These are phyloP conservation scores for Podospora pseudocomata DNA, from an alignment of 495 filamentous ascomycete genomes.

Conservation along the genomic window DNA sequence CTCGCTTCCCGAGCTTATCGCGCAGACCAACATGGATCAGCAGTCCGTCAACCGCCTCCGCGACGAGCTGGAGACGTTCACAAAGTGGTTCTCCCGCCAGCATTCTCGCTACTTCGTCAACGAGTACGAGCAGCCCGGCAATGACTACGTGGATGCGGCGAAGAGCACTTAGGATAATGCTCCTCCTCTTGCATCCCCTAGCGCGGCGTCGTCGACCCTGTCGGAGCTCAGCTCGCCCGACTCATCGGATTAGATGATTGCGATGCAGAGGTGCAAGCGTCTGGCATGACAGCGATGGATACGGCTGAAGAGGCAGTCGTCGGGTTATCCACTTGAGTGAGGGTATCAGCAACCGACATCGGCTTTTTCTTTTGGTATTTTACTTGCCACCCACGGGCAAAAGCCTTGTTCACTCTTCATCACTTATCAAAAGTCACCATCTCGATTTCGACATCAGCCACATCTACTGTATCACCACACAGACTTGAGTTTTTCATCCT, in stretches of 20 bases:
- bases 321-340: neutral
- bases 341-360: neutral
- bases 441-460: neutral
- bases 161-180: neutral
- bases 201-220: neutral
- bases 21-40: constrained; percentile 95
- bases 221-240: neutral
- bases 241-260: neutral
- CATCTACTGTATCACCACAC: neutral
- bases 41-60: constrained; percentile 82
- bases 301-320: neutral
- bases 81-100: constrained; percentile 73
- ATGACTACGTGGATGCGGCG: constrained; percentile 47
- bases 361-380: neutral
- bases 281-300: neutral
- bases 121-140: constrained; percentile 63
- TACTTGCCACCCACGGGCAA: neutral
- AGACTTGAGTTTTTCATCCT: neutral
- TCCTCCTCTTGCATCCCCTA: neutral
- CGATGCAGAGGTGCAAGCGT: neutral
- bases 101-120: constrained; percentile 68
- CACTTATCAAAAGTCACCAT: neutral
- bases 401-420: neutral
- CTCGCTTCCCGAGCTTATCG: constrained; percentile 85
- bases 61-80: constrained; percentile 80